Evolutionary conservation across 2,329 filamentous ascomycete species (phyloP).

Genomic region (Mollisia scopiformis): DNA sequence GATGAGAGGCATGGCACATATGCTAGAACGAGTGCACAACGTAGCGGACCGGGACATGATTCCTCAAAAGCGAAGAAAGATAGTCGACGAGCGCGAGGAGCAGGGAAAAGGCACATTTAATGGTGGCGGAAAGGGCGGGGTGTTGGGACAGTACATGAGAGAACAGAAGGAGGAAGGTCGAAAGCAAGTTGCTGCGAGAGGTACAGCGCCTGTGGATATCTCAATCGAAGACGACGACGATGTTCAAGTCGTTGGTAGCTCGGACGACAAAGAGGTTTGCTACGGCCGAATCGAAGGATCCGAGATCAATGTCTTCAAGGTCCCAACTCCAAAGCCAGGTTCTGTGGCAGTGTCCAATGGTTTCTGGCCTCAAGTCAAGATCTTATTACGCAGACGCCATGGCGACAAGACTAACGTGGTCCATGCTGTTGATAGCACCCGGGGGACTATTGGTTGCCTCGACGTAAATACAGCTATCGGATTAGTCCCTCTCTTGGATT

Average conservation of each 20-base stretch:
- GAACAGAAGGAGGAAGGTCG: constrained; percentile 55
- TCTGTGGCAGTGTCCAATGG: constrained; percentile 56
- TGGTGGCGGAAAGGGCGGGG: constrained; percentile 55
- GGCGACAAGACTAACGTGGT: constrained; percentile 64
- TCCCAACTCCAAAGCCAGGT: constrained; percentile 71
- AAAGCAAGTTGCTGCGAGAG: constrained; percentile 34
- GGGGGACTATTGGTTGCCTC: constrained; percentile 74
- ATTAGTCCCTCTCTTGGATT: constrained; percentile 75
- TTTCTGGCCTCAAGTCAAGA: constrained; percentile 75
- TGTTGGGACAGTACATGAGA: constrained; percentile 68
- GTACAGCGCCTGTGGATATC: constrained; percentile 42
- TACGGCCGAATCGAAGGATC: constrained; percentile 76
- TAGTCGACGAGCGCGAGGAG: constrained; percentile 47
- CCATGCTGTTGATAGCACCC: constrained; percentile 72
- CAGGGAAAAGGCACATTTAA: constrained; percentile 46
- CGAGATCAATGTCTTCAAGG: constrained; percentile 65
- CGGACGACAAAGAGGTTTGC: constrained; percentile 73
- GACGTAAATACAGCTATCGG: constrained; percentile 68
- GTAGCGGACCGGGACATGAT: constrained; percentile 67
- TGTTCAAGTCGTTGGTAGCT: constrained; percentile 58
- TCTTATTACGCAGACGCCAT: constrained; percentile 64
- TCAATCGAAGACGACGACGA: constrained; percentile 56
- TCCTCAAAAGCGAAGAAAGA: constrained; percentile 69
- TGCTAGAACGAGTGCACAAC: constrained; percentile 78
- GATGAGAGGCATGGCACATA: constrained; percentile 52